Evolutionary conservation across 495 filamentous ascomycete species (phyloP), one percentile per base, ranked within the genome.

Genomic region (Viridothelium virens): DNA sequence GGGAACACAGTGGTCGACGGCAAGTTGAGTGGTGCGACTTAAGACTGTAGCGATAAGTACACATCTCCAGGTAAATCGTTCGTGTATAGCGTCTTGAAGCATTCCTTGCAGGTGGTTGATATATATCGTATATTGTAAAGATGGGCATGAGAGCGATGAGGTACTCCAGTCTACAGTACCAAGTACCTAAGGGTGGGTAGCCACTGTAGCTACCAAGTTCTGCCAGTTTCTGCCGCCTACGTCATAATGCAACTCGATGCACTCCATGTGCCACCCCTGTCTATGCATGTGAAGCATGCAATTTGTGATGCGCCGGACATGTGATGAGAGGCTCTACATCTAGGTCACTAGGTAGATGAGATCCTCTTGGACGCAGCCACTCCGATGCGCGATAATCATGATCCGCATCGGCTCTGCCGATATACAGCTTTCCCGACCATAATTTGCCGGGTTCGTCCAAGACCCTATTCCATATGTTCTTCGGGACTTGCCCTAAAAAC

Each of bases 1-100:
- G 79, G 77, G 2, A 72, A 67, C 12, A 71, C 76, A 7, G 67
- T 77, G 12, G 73, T 67, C 6, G 68, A 70, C 36, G 79, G 72
- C 11, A 74, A 69, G 36, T 63, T 76, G 31, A 69, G 38, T 34
- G 69, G 65, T 25, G 61, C 65, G 33, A 61, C 50, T 16, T 65
- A 65, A 44, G 25, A 25, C 1, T 25, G 25, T 25, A 25, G 25
- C 25, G 25, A 25, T 25, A 25, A 25, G 25, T 25, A 25, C 25
- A 25, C 25, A 25, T 25, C 25, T 25, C 25, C 25, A 25, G 25
- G 25, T 25, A 25, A 25, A 25, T 25, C 25, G 25, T 25, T 25
- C 25, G 25, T 25, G 25, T 25, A 25, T 25, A 25, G 25, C 25
- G 25, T 25, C 25, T 25, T 25, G 25, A 25, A 25, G 25, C 25